Evolutionary conservation across 2,329 filamentous ascomycete species (phyloP), one percentile per base, ranked within the genome.

Genomic region (Xylaria arbuscula): DNA sequence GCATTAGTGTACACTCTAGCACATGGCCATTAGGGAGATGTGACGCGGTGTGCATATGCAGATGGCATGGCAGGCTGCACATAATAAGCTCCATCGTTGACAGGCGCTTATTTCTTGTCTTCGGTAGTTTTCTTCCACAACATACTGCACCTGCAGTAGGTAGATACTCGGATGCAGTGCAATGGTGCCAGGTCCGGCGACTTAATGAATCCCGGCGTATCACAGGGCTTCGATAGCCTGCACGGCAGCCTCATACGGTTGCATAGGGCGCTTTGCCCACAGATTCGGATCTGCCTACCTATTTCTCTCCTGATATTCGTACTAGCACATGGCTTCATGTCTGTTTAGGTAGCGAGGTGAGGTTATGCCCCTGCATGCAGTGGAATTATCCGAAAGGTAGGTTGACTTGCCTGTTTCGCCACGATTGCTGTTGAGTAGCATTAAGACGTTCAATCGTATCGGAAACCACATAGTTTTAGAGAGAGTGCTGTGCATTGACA

Each of bases 11-110:
- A 57, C 55, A 61, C 22, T 11, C 22, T 45, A 70, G 66, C 67
- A 71, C 66, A 72, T 69, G 66, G 28, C 34, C 22, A 54, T 48
- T 28, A 61, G 40, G 54, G 50, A 54, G 66, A 72, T 75, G 73
- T 74, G 69, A 75, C 69, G 62, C 48, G 66, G 47, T 50, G 58
- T 74, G 74, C 75, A 67, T 38, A 53, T 71, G 63, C 67, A 67
- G 57, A 50, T 32, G 19, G 50, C 61, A 22, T 3, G 28, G 28
- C 28, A 28, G 5, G 47, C 57, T 67, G 60, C 55, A 64, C 57
- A 45, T 28, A 63, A 56, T 55, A 42, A 54, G 34, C 57, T 58
- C 45, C 24, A 22, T 15, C 17, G 50, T n/a, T 62, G 32, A 61
- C 55, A 50, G 67, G 67, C 67, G 67, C 67, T 66, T 69, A 69